phyloP scores from a whole-genome alignment of 139 green algal species.

The Picochlorum costavermella region DNA sequence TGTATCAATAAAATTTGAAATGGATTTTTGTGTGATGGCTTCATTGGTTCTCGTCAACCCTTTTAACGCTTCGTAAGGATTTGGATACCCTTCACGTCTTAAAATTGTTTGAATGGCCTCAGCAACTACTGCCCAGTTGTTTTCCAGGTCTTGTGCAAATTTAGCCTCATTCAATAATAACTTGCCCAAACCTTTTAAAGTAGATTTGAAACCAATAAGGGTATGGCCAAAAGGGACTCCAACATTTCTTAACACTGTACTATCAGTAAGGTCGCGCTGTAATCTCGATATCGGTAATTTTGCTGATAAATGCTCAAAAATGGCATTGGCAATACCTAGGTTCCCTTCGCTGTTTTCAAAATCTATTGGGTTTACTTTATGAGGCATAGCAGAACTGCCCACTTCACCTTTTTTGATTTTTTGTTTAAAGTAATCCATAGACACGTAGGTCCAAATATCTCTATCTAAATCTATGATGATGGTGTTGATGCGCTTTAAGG shows the following conservation, averaged over 20 bases:
- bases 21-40: conserved; percentile 60
- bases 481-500: conserved; percentile 88
- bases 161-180: conserved; percentile 62
- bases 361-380: conserved; percentile 99
- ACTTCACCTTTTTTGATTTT: conserved; percentile 71
- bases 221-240: conserved; percentile 80
- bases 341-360: conserved; percentile 99
- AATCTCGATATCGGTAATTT: conserved; percentile 84
- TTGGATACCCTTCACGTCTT: conserved; percentile 76
- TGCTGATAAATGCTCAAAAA: conserved; percentile 81
- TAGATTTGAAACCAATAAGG: conserved; percentile 82
- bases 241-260: conserved; percentile 94
- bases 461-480: conserved; percentile 96
- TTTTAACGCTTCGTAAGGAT: conserved; percentile 99
- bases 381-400: conserved; percentile 92
- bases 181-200: conserved; percentile 81
- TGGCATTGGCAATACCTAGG: conserved; percentile 89
- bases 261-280: conserved; percentile 64
- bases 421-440: conserved; percentile 95
- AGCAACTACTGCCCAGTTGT: conserved; percentile 83
- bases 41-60: conserved; percentile 81
- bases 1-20: conserved; percentile 66
- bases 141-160: conserved; percentile 73
- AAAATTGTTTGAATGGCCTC: conserved; percentile 98
- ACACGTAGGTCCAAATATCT: conserved; percentile 97